These are phyloP conservation scores for Urostyla sp. DNA, from an alignment of 73 alveolate species.

Conservation along the genomic window DNA sequence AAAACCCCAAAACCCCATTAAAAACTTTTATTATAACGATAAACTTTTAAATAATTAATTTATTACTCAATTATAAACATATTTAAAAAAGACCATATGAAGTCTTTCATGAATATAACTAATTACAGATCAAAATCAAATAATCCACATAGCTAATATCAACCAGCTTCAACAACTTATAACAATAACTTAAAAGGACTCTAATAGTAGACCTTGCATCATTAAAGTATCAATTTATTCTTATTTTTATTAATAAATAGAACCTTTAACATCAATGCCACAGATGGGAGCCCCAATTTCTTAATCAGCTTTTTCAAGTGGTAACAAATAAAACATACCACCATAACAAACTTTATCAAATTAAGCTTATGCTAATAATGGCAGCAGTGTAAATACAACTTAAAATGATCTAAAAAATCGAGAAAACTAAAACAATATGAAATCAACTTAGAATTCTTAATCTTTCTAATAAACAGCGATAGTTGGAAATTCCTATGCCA, in stretches of 20 bases:
- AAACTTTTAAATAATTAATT: no score
- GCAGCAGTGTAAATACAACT: neutral
- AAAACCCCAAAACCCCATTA: no score
- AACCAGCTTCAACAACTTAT: neutral
- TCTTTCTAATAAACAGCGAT: constrained; percentile 25
- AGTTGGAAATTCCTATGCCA: constrained; percentile 35
- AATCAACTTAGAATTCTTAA: neutral
- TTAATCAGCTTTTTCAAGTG: no score
- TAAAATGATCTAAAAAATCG: neutral
- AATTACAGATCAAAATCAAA: constrained; percentile 35
- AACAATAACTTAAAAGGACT: neutral
- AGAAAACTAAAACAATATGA: neutral
- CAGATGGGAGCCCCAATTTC: constrained; percentile 35
- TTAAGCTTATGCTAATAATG: constrained; percentile 13
- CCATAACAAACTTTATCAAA: no score
- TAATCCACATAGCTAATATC: constrained; percentile 10
- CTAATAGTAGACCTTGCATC: constrained; percentile 14
- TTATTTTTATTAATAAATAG: constrained; percentile 12
- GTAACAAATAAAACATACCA: no score
- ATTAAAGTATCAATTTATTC: neutral
- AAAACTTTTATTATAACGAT: no score
- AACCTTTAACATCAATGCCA: constrained; percentile 4
- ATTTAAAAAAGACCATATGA: no score
- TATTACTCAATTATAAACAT: no score
- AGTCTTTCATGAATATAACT: constrained; percentile 43